These are phyloP conservation scores for Starmera amethionina DNA, from an alignment of 805 yeast genomes.

Conservation along the genomic window DNA sequence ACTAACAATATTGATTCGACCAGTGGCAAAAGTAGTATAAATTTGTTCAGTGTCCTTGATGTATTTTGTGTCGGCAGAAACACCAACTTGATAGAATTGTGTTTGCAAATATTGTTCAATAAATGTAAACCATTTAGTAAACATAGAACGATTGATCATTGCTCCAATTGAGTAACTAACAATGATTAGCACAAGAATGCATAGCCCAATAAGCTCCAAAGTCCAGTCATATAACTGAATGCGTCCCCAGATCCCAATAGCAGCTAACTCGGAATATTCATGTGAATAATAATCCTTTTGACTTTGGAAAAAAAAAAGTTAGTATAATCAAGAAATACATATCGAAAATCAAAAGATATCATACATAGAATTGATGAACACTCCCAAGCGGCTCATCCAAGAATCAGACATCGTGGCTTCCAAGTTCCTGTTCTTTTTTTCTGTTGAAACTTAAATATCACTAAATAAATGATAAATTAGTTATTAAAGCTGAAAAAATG, in stretches of 20 bases:
- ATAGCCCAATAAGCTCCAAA: conserved; percentile 52
- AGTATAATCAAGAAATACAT: no score
- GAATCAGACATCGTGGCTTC: no score
- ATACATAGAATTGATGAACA: no score
- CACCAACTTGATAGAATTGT: conserved; percentile 77
- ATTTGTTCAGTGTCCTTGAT: conserved; percentile 55
- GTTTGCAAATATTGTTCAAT: conserved; percentile 43
- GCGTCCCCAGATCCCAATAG: conserved; percentile 51
- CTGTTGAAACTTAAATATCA: no score
- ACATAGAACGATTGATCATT: conserved; percentile 44
- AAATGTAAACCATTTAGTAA: conserved; percentile 40
- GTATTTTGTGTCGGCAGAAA: conserved; percentile 31
- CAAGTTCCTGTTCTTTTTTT: no score
- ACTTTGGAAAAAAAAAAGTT: background rate
- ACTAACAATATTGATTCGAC: conserved; percentile 67
- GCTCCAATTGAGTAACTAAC: conserved; percentile 50
- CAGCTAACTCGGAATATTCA: conserved; percentile 42
- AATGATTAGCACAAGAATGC: conserved; percentile 39
- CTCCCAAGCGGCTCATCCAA: no score
- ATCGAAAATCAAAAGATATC: no score
- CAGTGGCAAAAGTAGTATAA: conserved; percentile 68
- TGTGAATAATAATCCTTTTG: conserved; percentile 19
- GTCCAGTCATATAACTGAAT: conserved; percentile 61
- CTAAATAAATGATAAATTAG: no score
- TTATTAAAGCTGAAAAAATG: no score